Conservation (phyloP, 768 basidiomycete species). For the Russula compacta region DNA sequence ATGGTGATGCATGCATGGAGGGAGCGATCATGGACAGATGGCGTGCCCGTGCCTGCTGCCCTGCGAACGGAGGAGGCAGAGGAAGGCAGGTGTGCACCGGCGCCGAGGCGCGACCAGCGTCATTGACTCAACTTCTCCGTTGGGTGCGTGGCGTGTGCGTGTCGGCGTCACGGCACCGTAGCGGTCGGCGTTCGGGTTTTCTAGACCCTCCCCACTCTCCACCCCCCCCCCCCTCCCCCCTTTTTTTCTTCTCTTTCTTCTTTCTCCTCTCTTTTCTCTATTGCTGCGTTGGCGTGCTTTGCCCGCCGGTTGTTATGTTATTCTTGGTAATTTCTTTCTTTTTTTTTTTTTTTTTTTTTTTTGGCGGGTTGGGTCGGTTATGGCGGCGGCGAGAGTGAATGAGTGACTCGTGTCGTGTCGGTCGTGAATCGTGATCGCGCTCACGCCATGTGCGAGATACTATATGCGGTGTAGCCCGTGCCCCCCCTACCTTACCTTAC, state of each 20-base stretch:
- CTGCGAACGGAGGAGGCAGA: conserved; percentile 2
- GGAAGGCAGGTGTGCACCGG: conserved; percentile 5
- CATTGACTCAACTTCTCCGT: background rate
- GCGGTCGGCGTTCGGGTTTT: background rate
- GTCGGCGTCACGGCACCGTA: background rate
- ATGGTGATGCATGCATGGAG: background rate
- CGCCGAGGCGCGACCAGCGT: background rate
- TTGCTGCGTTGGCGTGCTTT: background rate
- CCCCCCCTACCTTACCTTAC: too few relatives aligned
- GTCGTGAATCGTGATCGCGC: too few relatives aligned
- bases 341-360: too few relatives aligned
- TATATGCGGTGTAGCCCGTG: too few relatives aligned
- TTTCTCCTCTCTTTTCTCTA: too few relatives aligned
- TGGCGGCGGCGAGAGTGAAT: too few relatives aligned
- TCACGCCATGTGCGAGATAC: too few relatives aligned
- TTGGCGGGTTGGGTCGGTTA: too few relatives aligned
- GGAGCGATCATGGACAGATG: background rate
- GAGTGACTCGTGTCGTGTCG: too few relatives aligned
- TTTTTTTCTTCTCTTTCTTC: background rate
- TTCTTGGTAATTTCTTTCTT: too few relatives aligned
- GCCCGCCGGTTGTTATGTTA: background rate
- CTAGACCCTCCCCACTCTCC: background rate
- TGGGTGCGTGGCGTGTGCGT: background rate
- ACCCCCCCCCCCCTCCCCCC: too few relatives aligned
- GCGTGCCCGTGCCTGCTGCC: background rate